Conservation (phyloP, 2,329 filamentous ascomycete species). For the Akanthomyces uredinophilus region DNA sequence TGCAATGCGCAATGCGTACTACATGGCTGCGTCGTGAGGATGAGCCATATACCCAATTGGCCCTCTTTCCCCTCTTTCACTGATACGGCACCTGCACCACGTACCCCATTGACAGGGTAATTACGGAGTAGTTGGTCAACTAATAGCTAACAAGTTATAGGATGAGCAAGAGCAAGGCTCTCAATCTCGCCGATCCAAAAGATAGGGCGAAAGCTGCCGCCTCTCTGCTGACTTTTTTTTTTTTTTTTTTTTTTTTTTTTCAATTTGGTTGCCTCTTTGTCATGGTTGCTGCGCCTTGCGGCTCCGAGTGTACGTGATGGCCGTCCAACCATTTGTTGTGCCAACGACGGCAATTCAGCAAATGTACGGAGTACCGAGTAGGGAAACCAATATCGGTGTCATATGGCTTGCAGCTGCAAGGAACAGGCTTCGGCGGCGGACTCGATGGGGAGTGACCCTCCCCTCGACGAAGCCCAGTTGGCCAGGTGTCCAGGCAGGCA, state of each 20-base stretch:
- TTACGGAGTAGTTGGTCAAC: too few relatives aligned
- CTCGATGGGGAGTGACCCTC: neutral
- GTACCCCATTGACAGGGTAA: neutral
- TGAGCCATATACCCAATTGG: neutral
- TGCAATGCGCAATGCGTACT: neutral
- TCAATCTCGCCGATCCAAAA: slow-evolving; percentile 1
- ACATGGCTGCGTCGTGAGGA: neutral
- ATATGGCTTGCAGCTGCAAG: slow-evolving; percentile 12
- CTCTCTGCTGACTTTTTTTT: too few relatives aligned
- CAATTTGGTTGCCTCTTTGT: too few relatives aligned
- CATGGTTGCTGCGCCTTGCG: neutral
- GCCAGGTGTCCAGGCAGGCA: neutral
- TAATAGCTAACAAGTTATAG: too few relatives aligned
- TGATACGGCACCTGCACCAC: neutral
- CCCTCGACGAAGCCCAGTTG: neutral
- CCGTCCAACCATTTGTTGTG: neutral
- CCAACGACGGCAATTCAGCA: neutral
- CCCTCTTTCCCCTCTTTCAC: neutral
- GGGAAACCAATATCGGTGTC: neutral
- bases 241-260: too few relatives aligned
- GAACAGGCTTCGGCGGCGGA: neutral
- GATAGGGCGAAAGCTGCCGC: slow-evolving; percentile 2
- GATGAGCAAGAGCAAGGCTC: neutral
- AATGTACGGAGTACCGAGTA: neutral
- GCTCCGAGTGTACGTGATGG: neutral